These are phyloP conservation scores for Calonectria naviculata DNA, from an alignment of 2,329 filamentous ascomycete genomes.

Conservation along the genomic window DNA sequence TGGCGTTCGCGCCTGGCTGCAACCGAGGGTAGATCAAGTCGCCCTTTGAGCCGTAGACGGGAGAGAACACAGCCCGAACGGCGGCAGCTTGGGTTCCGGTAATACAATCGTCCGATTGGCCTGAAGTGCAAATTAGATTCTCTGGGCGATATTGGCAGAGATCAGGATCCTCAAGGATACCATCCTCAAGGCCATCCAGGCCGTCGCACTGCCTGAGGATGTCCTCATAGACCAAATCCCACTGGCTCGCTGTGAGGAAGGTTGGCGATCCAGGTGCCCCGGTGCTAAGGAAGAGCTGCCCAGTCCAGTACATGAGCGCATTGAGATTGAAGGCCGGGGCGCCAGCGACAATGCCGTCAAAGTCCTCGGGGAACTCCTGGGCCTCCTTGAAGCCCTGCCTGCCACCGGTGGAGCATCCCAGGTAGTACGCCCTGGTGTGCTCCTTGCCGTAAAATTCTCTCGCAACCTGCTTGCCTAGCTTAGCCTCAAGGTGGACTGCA, in stretches of 20 bases:
- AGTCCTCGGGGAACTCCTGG: slow-evolving; percentile 65
- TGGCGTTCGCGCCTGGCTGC: slow-evolving; percentile 58
- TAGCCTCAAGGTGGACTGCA: slow-evolving; percentile 29
- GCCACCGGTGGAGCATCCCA: slow-evolving; percentile 70
- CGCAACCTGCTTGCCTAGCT: slow-evolving; percentile 4
- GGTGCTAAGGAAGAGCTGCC: slow-evolving; percentile 11
- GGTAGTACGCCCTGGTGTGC: slow-evolving; percentile 61
- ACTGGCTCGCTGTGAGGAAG: slow-evolving; percentile 43
- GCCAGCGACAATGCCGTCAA: slow-evolving; percentile 61
- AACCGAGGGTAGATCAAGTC: slow-evolving; percentile 54
- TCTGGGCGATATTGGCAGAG: slow-evolving; percentile 58
- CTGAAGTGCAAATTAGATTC: slow-evolving; percentile 14
- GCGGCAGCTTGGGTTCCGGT: background rate
- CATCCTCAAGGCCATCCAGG: slow-evolving; percentile 60
- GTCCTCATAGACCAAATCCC: slow-evolving; percentile 54
- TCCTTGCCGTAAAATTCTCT: slow-evolving; percentile 52
- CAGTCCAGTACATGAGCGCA: slow-evolving; percentile 44
- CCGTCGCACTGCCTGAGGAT: slow-evolving; percentile 62
- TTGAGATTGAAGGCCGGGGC: slow-evolving; percentile 59
- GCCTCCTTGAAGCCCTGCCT: slow-evolving; percentile 67
- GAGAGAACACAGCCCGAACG: slow-evolving; percentile 42
- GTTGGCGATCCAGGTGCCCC: slow-evolving; percentile 7
- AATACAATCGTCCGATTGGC: background rate
- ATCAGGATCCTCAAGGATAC: slow-evolving; percentile 59
- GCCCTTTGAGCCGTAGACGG: slow-evolving; percentile 43